A percentile compares a stretch with the other conserved stretches of the same genome.
Evolutionary conservation across 1,284 basidiomycete genomes (phyloP).

Genomic region (Cyathus pygmaeus): DNA sequence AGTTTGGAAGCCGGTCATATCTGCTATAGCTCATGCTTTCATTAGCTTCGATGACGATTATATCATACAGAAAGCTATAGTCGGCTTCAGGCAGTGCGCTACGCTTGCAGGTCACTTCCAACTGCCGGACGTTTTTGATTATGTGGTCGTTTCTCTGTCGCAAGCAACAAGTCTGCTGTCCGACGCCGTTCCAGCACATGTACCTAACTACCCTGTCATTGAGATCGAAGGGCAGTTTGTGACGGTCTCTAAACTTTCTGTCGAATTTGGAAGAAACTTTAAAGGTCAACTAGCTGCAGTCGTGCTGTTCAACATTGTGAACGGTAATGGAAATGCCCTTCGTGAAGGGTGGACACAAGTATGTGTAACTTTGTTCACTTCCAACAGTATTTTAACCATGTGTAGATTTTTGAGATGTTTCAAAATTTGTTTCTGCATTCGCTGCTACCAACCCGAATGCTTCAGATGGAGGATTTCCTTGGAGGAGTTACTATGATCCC

Average conservation of each 20-base stretch:
- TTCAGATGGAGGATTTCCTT: constrained; percentile 98
- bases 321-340: constrained; percentile 95
- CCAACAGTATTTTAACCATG: not conserved
- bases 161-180: constrained; percentile 87
- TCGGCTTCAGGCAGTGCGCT: constrained; percentile 96
- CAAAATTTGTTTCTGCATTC: constrained; percentile 96
- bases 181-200: constrained; percentile 75
- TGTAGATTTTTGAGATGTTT: constrained; percentile 96
- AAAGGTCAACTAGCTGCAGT: constrained; percentile 97
- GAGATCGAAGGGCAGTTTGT: constrained; percentile 91
- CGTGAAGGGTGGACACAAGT: constrained; percentile 95
- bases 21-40: constrained; percentile 92
- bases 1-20: constrained; percentile 92
- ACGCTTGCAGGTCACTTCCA: constrained; percentile 90
- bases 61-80: constrained; percentile 93
- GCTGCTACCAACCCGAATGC: constrained; percentile 86
- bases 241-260: constrained; percentile 92
- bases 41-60: constrained; percentile 97
- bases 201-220: constrained; percentile 89
- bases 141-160: constrained; percentile 91
- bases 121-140: constrained; percentile 96
- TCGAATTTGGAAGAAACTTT: constrained; percentile 95
- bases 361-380: constrained; percentile 20
- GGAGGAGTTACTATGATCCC: constrained; percentile 91
- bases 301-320: constrained; percentile 97